Conservation (phyloP, 2,329 filamentous ascomycete species). For the Xylaria arbuscula region DNA sequence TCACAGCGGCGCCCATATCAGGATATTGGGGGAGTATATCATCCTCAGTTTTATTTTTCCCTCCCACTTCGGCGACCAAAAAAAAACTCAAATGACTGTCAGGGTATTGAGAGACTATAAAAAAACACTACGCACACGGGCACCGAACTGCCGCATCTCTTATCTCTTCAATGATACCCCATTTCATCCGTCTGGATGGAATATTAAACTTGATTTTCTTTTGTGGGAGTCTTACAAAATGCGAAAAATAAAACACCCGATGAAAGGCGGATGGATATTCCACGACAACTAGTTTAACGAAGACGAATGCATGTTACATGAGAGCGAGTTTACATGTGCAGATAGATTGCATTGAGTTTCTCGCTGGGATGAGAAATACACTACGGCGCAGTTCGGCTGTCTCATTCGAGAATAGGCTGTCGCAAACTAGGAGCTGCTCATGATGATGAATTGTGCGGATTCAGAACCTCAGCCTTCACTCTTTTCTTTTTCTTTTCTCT, state of each 20-base stretch:
- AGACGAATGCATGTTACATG: background rate
- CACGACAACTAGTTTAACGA: background rate
- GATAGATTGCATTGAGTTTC: slow-evolving; percentile 6
- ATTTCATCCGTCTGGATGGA: slow-evolving; percentile 21
- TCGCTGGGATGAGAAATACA: background rate
- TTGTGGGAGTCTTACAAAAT: slow-evolving; percentile 1
- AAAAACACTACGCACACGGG: slow-evolving; percentile 21
- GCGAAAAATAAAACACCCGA: background rate
- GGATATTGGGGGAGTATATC: background rate
- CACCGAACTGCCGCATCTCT: slow-evolving; percentile 22
- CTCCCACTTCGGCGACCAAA: background rate
- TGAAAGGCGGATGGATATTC: background rate
- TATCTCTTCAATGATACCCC: slow-evolving; percentile 36
- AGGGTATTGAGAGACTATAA: background rate
- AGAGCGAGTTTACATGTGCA: background rate
- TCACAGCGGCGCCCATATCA: background rate
- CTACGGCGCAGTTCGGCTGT: background rate
- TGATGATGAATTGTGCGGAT: background rate
- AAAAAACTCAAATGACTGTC: background rate
- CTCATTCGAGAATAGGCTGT: background rate
- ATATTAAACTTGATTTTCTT: slow-evolving; percentile 21
- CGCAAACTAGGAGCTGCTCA: background rate
- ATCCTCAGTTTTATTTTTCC: too few species aligned
- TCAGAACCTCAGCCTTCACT: background rate
- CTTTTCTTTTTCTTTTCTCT: background rate